Evolutionary conservation across 352 stramenopile genomes (phyloP), one percentile per base, ranked within the genome.

Genomic region (Phytophthora hybrid): DNA sequence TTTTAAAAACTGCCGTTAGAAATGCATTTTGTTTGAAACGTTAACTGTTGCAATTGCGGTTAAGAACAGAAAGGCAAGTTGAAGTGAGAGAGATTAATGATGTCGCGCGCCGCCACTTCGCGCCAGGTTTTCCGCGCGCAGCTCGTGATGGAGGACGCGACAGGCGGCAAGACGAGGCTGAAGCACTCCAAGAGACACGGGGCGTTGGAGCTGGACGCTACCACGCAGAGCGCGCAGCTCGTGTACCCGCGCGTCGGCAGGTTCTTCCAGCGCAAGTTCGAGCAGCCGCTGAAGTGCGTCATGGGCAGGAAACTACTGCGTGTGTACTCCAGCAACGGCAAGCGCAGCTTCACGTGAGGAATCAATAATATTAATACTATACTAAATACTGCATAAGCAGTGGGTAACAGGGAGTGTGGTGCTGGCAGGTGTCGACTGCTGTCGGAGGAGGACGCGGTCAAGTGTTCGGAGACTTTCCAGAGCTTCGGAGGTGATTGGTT

Each of bases 201-300:
- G 9, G 73, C 85, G 54, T 59, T 89, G 49, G 57, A 64, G 8
- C 39, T 89, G 13, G 70, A 84, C 63, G 21, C 61, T 11, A 44
- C 26, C 10, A 59, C 66, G 18, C 82, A 89, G 66, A 85, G 71
- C 29, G 80, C 71, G 57, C 70, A 78, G 62, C 71, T 89, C 47
- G 70, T 83, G 63, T 89, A 89, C 64, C 82, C 82, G 32, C 75
- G 73, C 10, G 57, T 84, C 19, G 68, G 62, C 10, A 54, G 70
- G 7, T 59, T 87, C 53, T 90, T 85, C 67, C 65, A 72, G 60
- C 68, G 84, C 65, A 85, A 63, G 52, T 89, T 90, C 64, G 72
- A 79, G 47, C 83, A 90, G 73, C 84, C 84, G 34, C 68, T 78
- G n/a, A 84, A 83, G 70, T 86, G 75, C 52, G 61, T 90, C 59